Base-by-base conservation (phyloP, 2,329 filamentous ascomycete species). In the Xylariaceae sp. region DNA sequence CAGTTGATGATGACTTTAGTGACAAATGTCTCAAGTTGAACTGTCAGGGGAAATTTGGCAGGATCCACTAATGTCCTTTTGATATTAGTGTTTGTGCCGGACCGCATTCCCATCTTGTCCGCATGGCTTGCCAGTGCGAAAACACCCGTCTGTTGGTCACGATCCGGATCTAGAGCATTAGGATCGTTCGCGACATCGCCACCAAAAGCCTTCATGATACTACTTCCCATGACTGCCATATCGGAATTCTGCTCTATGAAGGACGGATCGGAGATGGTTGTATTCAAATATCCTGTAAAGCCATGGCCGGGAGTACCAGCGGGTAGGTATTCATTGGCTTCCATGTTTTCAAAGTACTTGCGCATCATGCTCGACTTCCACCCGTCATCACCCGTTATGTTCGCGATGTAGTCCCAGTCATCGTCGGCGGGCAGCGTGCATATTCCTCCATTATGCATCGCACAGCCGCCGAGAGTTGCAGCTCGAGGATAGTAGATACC, bases 81-180 rank as follows among this genome's bases (percentile, higher is more conserved):
- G 42, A 76, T 76, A 60, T 60, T 71, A 66, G 57, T 81, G 74
- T 67, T 72, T 70, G 51, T 76, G 66, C 55, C 77, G 75, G 47
- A 66, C 27, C 62, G 57, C 36, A 58, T 60, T 4, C 62, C 63
- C 18, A 58, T 58, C 22, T 48, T 59, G 31, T 63, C 58, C 0
- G 56, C 59, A 42, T 65, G 62, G 27, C 50, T 57, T 1, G 59
- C 56, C 12, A 64, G 55, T 3, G 55, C 59, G 39, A 63, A 63
- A 41, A 63, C 59, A 2, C 62, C 62, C 10, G 58, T 63, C 9
- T 51, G 33, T 12, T 61, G 59, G 43, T 64, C 62, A 42, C 62
- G 55, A 31, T 62, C 53, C 11, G 59, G 58, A 30, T 62, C 56
- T 5, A 49, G 42, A 5, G 60, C 52, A 45, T 66, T 66, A 39